These are phyloP conservation scores for Dactylellina sp. DNA, from an alignment of 2,329 filamentous ascomycete species.

Conservation along the genomic window DNA sequence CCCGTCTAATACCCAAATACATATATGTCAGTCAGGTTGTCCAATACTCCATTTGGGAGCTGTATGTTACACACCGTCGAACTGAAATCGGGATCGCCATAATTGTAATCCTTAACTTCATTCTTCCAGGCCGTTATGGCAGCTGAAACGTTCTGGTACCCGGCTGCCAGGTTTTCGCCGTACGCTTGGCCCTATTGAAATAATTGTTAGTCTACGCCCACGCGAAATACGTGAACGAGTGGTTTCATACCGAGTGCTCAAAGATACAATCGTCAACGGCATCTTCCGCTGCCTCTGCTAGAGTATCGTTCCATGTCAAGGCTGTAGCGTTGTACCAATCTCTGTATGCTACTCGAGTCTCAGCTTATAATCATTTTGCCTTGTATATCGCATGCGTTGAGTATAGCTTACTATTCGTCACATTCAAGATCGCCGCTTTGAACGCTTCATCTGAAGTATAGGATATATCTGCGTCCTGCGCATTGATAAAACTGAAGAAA, in stretches of 20 bases:
- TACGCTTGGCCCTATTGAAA: constrained; percentile 43
- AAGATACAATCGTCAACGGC: constrained; percentile 51
- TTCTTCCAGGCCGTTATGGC: constrained; percentile 57
- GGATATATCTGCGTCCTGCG: constrained; percentile 48
- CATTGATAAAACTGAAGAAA: neutral
- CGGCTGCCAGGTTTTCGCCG: constrained; percentile 57
- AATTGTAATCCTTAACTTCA: constrained; percentile 55
- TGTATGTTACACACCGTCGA: constrained; percentile 55
- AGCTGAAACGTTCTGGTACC: constrained; percentile 36
- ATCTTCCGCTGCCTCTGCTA: constrained; percentile 38
- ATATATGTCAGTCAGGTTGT: no score
- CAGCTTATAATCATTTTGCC: neutral
- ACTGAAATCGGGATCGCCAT: constrained; percentile 39
- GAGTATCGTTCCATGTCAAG: constrained; percentile 52
- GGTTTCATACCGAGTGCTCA: constrained; percentile 42
- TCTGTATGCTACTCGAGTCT: constrained; percentile 36
- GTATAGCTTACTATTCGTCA: constrained; percentile 51
- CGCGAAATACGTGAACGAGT: neutral
- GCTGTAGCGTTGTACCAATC: constrained; percentile 55
- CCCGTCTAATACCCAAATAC: constrained; percentile 64
- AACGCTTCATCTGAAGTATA: constrained; percentile 47
- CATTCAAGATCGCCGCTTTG: constrained; percentile 22
- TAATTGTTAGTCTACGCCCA: neutral
- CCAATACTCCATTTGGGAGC: no score
- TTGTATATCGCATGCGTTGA: constrained; percentile 3